These are phyloP conservation scores for Globisporangium perplexum DNA, from an alignment of 352 stramenopile genomes.

Conservation along the genomic window DNA sequence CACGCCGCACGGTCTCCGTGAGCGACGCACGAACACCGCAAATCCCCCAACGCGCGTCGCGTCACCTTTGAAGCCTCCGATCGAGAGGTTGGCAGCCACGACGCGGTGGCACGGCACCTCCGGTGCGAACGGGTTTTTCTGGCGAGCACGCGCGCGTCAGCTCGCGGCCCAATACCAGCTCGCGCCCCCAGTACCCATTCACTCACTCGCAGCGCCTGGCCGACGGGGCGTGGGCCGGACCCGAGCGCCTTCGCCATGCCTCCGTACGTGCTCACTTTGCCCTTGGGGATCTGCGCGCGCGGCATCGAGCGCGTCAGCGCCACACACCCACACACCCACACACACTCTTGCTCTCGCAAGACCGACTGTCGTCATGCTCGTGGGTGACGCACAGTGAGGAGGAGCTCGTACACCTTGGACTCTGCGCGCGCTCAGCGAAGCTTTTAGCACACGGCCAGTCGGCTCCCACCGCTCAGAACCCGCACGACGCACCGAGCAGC, in stretches of 20 bases:
- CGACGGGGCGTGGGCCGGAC: constrained; percentile 66
- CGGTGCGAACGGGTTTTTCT: constrained; percentile 82
- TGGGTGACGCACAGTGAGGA: constrained; percentile 44
- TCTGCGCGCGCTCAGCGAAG: constrained; percentile 21
- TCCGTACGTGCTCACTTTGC: constrained; percentile 81
- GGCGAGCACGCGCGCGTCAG: not conserved
- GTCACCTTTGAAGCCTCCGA: constrained; percentile 69
- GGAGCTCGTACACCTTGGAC: constrained; percentile 73
- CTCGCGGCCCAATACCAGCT: too few relatives aligned
- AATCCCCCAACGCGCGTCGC: not conserved
- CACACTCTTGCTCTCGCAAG: not conserved
- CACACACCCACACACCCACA: not conserved
- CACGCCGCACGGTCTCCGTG: not conserved
- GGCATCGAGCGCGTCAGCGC: not conserved
- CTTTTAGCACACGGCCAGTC: not conserved
- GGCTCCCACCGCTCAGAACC: too few relatives aligned
- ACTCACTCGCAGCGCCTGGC: constrained; percentile 69
- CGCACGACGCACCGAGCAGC: constrained; percentile 49
- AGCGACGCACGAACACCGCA: not conserved
- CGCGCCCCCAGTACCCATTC: too few relatives aligned
- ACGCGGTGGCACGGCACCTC: constrained; percentile 76
- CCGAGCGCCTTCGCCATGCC: constrained; percentile 49
- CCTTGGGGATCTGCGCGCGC: constrained; percentile 45
- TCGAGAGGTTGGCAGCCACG: constrained; percentile 56
- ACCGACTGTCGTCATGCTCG: not conserved